Base-by-base conservation (phyloP, 2,329 filamentous ascomycete genomes). In the Tolypocladium cylindrosporum region DNA sequence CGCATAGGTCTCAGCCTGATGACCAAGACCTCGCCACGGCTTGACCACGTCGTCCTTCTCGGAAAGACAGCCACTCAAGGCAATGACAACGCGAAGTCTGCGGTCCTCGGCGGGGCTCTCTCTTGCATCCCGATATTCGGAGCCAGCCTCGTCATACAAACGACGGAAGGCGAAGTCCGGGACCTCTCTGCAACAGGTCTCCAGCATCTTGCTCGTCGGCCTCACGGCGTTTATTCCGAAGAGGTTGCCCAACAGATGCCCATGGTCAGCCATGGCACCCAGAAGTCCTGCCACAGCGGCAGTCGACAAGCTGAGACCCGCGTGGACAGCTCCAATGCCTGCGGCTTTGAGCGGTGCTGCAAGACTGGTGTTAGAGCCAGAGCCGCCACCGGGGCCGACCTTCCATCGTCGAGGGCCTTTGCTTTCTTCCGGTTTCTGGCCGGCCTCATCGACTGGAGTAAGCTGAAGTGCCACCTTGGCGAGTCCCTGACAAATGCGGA, bases 151-250 rank as follows among this genome's bases (percentile, higher is more conserved):
- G 16, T 81, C 80, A 56, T 85, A 83, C 19, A 96, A 77, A 0
- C 91, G 89, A 13, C 96, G 73, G 65, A 97, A 90, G 0, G 85
- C 90, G 71, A 97, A 96, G 67, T 97, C 92, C 65, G 90, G 85
- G 19, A 97, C 87, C 62, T 96, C 91, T 64, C 85, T 86, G 13
- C 88, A 83, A 69, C 95, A 96, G n/a, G 87, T 80, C 62, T 96
- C 90, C 79, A 97, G 89, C 79, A 92, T 90, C 69, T 91, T 87
- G 56, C 86, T 85, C 0, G 89, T 89, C 79, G 96, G 92, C 41
- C 87, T 84, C 1, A 87, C 86, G 50, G 89, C 89, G 68, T 95
- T 96, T n/a, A 94, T 90, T 10, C 94, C 94, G 67, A 97, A 97
- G 43, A 97, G 76, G 42, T 88, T 85, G 19, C 92, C 93, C 37